Base-by-base conservation (phyloP, 1,284 basidiomycete genomes). In the Abortiporus biennis region DNA sequence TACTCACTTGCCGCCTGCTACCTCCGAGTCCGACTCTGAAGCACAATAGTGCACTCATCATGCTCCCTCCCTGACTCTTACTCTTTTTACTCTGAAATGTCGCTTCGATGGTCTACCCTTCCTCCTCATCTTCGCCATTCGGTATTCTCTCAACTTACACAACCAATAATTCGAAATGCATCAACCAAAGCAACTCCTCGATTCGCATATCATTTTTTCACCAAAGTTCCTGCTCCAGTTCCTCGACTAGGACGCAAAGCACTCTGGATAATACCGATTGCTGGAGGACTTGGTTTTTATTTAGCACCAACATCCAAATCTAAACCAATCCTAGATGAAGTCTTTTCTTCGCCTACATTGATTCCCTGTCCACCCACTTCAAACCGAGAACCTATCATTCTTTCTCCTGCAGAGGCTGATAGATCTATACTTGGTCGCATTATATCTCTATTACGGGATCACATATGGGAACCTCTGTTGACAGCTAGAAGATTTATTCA, bases 401-500 rank as follows among this genome's bases (percentile, higher is more conserved):
- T 82, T 49, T 86, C 85, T 3, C 80, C 83, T 3, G 71, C 74
- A 22, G 85, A 86, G 58, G 63, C 67, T 4, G 66, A 75, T 40
- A 65, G 61, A 21, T 66, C 74, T 8, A 57, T 85, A 22, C 46
- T 61, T 8, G 56, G 64, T 2, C 65, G 71, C 39, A 60, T 84
- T 33, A 37, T 62, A 8, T 48, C 55, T 3, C 57, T 83, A 32
- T 54, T 87, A 11, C 66, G 65, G 29, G 69, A 71, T 37, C 62
- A 71, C 46, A 66, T 99, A 54, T 76, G 88, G 72, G 93, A 98
- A 59, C 95, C 93, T 2, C 61, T 98, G 42, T 74, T 88, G 30
- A 98, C 92, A 0, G 73, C 85, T 9, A 68, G 78, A 42, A 79
- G 95, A 21, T 98, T 99, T 65, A 63, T 94, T 25, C 80, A 89